These are phyloP conservation scores for Trifolium dubium DNA, from an alignment of 306 rosid species.

Conservation along the genomic window DNA sequence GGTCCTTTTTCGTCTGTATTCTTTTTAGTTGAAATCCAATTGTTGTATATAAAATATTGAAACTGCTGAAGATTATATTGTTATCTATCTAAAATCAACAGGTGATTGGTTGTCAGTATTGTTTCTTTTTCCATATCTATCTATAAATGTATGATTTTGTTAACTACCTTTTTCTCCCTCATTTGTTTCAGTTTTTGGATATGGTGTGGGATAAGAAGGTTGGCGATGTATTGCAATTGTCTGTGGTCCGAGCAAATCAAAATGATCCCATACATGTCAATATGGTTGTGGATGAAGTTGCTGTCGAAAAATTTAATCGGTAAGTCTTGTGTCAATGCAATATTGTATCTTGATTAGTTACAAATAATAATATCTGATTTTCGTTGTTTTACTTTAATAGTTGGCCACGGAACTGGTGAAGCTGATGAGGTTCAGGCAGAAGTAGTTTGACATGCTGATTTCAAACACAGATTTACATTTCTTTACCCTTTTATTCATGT, in stretches of 20 bases:
- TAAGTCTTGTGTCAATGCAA: neutral
- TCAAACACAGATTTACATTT: no score
- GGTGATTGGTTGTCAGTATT: no score
- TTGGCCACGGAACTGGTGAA: neutral
- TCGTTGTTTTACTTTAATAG: neutral
- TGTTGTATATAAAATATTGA: no score
- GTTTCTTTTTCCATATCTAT: neutral
- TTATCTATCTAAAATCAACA: no score
- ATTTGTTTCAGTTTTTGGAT: neutral
- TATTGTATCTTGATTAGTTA: neutral
- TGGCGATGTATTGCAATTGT: neutral
- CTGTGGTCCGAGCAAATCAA: neutral
- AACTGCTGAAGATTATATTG: no score
- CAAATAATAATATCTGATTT: neutral
- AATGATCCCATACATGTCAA: neutral
- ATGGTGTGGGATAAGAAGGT: conserved; percentile 8
- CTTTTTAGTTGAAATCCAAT: no score
- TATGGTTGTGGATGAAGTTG: conserved; percentile 9
- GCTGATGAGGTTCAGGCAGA: neutral
- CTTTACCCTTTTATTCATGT: no score
- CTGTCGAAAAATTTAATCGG: neutral
- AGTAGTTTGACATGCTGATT: neutral
- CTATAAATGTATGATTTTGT: neutral
- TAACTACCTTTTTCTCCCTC: neutral
- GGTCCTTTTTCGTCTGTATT: no score